Evolutionary conservation across 2,329 filamentous ascomycete genomes (phyloP).

Genomic region (Drechslerella dactyloides): DNA sequence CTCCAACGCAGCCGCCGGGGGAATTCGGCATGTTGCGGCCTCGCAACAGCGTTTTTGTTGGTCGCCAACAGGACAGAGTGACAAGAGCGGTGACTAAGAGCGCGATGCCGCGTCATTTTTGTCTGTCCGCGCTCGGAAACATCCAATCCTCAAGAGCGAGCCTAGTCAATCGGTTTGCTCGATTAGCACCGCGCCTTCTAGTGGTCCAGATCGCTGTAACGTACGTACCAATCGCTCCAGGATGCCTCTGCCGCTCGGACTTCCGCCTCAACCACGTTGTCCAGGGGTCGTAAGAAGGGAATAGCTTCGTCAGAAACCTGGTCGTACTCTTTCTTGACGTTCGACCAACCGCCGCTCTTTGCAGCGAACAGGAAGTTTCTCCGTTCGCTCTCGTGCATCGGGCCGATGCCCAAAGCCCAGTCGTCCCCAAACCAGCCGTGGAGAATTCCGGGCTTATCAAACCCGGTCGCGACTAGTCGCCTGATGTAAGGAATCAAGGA

Average conservation of each 20-base stretch:
- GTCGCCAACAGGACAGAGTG: not conserved
- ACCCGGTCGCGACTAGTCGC: slow-evolving; percentile 86
- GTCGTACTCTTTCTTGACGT: slow-evolving; percentile 89
- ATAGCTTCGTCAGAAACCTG: slow-evolving; percentile 81
- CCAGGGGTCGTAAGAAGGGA: slow-evolving; percentile 85
- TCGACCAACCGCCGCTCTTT: slow-evolving; percentile 79
- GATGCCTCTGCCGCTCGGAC: slow-evolving; percentile 79
- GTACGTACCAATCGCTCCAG: slow-evolving; percentile 80
- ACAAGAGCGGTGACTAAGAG: not conserved
- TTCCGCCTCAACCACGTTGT: slow-evolving; percentile 76
- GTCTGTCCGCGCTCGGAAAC: slow-evolving; percentile 34
- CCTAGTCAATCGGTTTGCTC: slow-evolving; percentile 24
- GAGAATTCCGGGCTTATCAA: slow-evolving; percentile 83
- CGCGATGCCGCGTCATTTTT: slow-evolving; percentile 26
- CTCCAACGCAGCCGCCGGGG: slow-evolving; percentile 28
- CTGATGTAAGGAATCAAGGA: slow-evolving; percentile 88
- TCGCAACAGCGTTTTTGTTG: not conserved
- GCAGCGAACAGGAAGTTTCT: slow-evolving; percentile 94
- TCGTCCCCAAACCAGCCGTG: slow-evolving; percentile 97
- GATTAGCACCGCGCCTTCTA: not conserved
- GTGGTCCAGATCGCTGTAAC: not conserved
- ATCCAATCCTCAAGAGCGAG: slow-evolving; percentile 49
- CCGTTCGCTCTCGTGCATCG: slow-evolving; percentile 84
- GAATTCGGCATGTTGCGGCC: not conserved
- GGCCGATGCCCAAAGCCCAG: slow-evolving; percentile 79